Conservation (phyloP, 2,329 filamentous ascomycete genomes). For the Arthrobotrys entomopaga region DNA sequence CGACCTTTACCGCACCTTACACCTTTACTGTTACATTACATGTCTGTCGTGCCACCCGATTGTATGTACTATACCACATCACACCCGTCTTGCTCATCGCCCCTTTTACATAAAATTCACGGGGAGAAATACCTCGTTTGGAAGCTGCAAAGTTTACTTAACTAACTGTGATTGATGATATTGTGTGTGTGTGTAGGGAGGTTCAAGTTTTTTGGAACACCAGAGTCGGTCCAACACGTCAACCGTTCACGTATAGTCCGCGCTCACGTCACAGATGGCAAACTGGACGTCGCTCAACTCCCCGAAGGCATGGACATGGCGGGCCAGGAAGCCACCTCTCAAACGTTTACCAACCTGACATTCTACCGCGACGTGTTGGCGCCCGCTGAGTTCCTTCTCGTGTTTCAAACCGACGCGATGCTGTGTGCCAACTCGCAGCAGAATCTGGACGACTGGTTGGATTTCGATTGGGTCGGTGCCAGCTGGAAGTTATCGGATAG, state of each 20-base stretch:
- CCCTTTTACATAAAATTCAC: background rate
- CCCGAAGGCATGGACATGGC: slow-evolving; percentile 67
- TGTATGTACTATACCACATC: slow-evolving; percentile 66
- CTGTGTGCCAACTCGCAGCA: slow-evolving; percentile 67
- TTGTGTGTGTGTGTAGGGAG: slow-evolving; percentile 17
- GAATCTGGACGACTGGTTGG: slow-evolving; percentile 66
- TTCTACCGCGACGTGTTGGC: slow-evolving; percentile 62
- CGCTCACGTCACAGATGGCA: slow-evolving; percentile 56
- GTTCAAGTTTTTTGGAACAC: slow-evolving; percentile 65
- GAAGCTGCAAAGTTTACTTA: too few species aligned
- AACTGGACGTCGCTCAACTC: slow-evolving; percentile 65
- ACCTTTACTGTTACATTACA: slow-evolving; percentile 69
- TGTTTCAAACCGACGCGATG: slow-evolving; percentile 69
- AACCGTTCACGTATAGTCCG: slow-evolving; percentile 55
- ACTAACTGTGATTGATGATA: too few species aligned
- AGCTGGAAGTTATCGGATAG: slow-evolving; percentile 63
- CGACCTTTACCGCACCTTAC: slow-evolving; percentile 66
- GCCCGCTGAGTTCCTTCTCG: slow-evolving; percentile 67
- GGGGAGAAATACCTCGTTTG: too few species aligned
- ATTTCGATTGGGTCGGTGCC: slow-evolving; percentile 68
- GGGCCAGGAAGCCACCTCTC: slow-evolving; percentile 67
- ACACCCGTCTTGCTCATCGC: too few species aligned
- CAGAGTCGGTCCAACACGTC: slow-evolving; percentile 64
- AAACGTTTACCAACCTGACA: slow-evolving; percentile 68
- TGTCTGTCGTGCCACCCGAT: slow-evolving; percentile 68